phyloP scores from a whole-genome alignment of 2,329 filamentous ascomycete species.

The Cercospora citrullina region DNA sequence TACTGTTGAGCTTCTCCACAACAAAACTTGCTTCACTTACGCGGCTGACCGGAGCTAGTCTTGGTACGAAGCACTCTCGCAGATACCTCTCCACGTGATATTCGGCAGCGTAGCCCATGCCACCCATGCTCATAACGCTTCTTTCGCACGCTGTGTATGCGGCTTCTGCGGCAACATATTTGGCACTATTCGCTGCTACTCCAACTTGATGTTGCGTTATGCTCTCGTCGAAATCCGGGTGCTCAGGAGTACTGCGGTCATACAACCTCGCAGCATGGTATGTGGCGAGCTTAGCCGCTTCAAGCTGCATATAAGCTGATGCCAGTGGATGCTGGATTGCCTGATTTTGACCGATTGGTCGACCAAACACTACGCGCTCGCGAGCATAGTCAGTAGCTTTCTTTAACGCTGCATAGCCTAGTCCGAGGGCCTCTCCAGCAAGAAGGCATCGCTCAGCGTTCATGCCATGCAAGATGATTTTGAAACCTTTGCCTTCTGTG shows the following conservation, averaged over 20 bases:
- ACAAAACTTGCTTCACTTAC: conserved; percentile 37
- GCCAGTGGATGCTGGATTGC: conserved; percentile 61
- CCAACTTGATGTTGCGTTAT: conserved; percentile 52
- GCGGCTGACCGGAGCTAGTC: conserved; percentile 60
- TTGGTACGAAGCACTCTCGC: conserved; percentile 59
- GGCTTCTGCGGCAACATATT: conserved; percentile 61
- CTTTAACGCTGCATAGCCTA: conserved; percentile 68
- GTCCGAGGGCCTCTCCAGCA: conserved; percentile 74
- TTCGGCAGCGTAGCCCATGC: conserved; percentile 64
- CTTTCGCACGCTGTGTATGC: conserved; percentile 61
- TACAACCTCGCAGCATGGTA: conserved; percentile 62
- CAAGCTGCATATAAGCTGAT: conserved; percentile 60
- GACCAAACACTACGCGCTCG: conserved; percentile 55
- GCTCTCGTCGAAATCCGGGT: conserved; percentile 37
- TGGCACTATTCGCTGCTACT: conserved; percentile 58
- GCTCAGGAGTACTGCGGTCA: conserved; percentile 47
- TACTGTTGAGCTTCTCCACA: not conserved
- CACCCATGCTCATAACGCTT: conserved; percentile 59
- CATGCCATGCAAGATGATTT: conserved; percentile 58
- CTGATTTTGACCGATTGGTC: conserved; percentile 61
- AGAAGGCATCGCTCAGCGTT: conserved; percentile 52
- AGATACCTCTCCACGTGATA: conserved; percentile 64
- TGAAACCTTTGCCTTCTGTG: conserved; percentile 73
- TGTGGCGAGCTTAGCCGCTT: conserved; percentile 61
- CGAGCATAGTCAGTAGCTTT: conserved; percentile 47